Base-by-base conservation (phyloP, 805 yeast genomes). In the Pichia heedii region DNA sequence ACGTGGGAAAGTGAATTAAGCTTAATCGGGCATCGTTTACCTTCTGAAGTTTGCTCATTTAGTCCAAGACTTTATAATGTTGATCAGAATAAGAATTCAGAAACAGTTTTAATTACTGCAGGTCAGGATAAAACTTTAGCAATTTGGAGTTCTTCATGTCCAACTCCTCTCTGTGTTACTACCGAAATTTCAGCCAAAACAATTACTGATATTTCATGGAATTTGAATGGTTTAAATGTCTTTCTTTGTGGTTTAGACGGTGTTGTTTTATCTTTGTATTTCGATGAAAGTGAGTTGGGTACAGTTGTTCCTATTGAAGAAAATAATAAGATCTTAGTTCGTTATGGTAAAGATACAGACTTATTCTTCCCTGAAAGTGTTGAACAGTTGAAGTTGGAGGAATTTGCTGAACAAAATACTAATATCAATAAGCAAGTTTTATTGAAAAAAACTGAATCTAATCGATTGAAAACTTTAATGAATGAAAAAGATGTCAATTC, bases 51-150 rank as follows among this genome's bases (percentile, higher is more conserved):
- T 13, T 82, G 81, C 39, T 65, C 78, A 1, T 84, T 84, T 53
- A 79, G 84, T 19, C 93, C 95, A 1, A 66, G 84, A 42, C 54
- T 84, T 24, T 84, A 76, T 53, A 74, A 73, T 37, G 36, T 37
- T 3, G 34, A 44, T 41, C 53, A 16, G 43, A 37, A 18, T 18
- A 37, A 37, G 3, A 35, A 33, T 29, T 55, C 50, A 24, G 54
- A 50, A 27, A 81, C 96, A 0, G 75, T 90, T 0, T 69, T 90
- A n/a, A 96, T 97, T 2, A 84, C 96, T 24, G 96, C 90, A 13
- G 97, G 97, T 11, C 97, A 90, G 62, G 98, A 90, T 62, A 79
- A 85, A 54, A 75, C 88, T 1, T 62, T 93, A 33, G 95, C 88
- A 0, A 68, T 90, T 6, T 90, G 98, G 98, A 80, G 79, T 54